Percentiles rank a stretch among this genome's conserved stretches.
Conservation (phyloP, 768 basidiomycete species). For the Exidia glandulosa region DNA sequence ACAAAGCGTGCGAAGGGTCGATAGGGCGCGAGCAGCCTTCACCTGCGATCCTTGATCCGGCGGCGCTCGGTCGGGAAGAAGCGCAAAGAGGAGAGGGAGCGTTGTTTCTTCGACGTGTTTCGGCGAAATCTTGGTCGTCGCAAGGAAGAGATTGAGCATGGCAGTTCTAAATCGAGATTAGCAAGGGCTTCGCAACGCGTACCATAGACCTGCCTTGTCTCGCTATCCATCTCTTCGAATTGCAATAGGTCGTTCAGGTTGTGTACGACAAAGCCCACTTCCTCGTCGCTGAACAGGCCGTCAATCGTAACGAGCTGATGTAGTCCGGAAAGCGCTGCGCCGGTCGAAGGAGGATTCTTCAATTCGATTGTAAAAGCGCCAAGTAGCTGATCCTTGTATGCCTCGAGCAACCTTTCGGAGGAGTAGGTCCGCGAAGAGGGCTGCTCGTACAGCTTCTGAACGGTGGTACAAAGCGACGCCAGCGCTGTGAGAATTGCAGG, state of each 20-base stretch:
- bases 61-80: slow-evolving; percentile 63
- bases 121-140: slow-evolving; percentile 48
- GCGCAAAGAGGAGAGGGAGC: slow-evolving; percentile 67
- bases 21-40: slow-evolving; percentile 56
- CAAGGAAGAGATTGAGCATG: slow-evolving; percentile 50
- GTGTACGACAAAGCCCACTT: slow-evolving; percentile 70
- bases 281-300: slow-evolving; percentile 53
- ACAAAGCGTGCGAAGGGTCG: slow-evolving; percentile 62
- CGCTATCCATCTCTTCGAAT: slow-evolving; percentile 39
- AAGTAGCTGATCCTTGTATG: slow-evolving; percentile 69
- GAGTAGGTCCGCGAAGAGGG: slow-evolving; percentile 30
- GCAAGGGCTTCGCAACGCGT: not conserved
- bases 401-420: slow-evolving; percentile 31
- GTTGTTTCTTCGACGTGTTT: slow-evolving; percentile 60
- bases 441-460: slow-evolving; percentile 48
- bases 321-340: slow-evolving; percentile 54
- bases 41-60: slow-evolving; percentile 42
- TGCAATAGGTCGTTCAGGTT: slow-evolving; percentile 61
- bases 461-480: slow-evolving; percentile 20
- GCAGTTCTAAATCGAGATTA: slow-evolving; percentile 33
- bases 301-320: slow-evolving; percentile 55
- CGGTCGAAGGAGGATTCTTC: slow-evolving; percentile 37
- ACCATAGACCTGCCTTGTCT: slow-evolving; percentile 36
- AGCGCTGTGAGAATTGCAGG: slow-evolving; percentile 57
- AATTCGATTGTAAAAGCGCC: slow-evolving; percentile 51